Evolutionary conservation across 306 rosid species (phyloP).

Genomic region (Vicia sativa): DNA sequence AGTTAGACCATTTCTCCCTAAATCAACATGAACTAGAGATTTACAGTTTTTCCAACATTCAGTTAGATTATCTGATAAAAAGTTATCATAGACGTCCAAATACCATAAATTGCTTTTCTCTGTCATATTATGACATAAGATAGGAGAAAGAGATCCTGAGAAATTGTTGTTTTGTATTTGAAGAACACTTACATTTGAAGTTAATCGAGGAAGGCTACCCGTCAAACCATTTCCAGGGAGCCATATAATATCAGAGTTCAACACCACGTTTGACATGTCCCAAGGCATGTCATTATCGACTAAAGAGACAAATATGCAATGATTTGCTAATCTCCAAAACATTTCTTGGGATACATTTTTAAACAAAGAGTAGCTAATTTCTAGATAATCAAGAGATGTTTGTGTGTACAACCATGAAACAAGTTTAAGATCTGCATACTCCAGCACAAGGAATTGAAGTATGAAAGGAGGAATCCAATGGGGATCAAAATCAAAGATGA

Average conservation of each 20-base stretch:
- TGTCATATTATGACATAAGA: neutral
- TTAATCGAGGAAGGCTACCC: no score
- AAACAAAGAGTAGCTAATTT: no score
- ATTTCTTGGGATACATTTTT: no score
- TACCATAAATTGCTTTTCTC: neutral
- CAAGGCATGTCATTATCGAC: no score
- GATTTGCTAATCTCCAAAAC: no score
- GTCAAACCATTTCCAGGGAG: no score
- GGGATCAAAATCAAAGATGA: neutral
- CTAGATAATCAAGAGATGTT: neutral
- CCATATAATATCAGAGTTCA: no score
- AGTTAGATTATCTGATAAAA: neutral
- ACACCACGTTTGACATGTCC: no score
- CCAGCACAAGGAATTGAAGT: neutral
- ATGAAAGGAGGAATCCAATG: neutral
- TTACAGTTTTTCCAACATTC: neutral
- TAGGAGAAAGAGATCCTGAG: no score
- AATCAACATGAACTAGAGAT: neutral
- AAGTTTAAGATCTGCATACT: neutral
- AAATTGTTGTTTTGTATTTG: no score
- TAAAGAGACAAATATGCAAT: no score
- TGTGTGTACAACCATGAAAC: neutral
- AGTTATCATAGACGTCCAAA: neutral
- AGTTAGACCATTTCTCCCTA: neutral
- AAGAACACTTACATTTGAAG: no score